Conservation (phyloP, 306 rosid species). For the Begonia peltatifolia region DNA sequence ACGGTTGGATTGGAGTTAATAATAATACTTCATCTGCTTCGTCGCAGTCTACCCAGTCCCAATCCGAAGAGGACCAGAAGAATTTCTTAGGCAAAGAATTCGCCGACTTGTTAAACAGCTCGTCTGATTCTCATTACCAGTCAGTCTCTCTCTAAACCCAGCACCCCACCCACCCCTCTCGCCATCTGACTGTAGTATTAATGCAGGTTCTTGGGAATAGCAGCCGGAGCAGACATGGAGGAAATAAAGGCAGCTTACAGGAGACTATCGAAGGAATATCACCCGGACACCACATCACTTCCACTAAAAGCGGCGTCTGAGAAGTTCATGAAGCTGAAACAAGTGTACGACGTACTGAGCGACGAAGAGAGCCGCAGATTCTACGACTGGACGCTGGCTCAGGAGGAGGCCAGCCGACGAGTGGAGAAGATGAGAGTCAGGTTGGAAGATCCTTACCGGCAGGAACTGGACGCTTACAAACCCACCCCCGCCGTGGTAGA, state of each 20-base stretch:
- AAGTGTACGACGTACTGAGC: conserved; percentile 54
- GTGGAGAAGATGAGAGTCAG: conserved; percentile 54
- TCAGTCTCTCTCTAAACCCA: conserved; percentile 10
- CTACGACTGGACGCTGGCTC: conserved; percentile 85
- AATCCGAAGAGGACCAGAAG: conserved; percentile 10
- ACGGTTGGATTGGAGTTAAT: conserved; percentile 77
- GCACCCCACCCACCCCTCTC: too few species aligned
- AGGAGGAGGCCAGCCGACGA: conserved; percentile 73
- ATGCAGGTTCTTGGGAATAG: conserved; percentile 58
- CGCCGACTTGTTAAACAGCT: conserved; percentile 40
- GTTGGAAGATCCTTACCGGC: conserved; percentile 59
- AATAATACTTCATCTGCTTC: not conserved
- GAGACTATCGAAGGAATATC: conserved; percentile 77
- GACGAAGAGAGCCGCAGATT: conserved; percentile 51
- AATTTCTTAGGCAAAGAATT: conserved; percentile 36
- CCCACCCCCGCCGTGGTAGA: conserved; percentile 76
- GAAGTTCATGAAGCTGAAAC: conserved; percentile 61
- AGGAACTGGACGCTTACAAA: conserved; percentile 21
- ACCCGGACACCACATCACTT: conserved; percentile 95
- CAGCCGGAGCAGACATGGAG: conserved; percentile 56
- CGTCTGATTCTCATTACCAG: conserved; percentile 80
- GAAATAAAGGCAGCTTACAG: conserved; percentile 71
- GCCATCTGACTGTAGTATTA: too few species aligned
- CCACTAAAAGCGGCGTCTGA: conserved; percentile 72
- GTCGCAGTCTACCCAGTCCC: conserved; percentile 5